Evolutionary conservation across 495 filamentous ascomycete genomes (phyloP).

Genomic region (Penicillium canariense): DNA sequence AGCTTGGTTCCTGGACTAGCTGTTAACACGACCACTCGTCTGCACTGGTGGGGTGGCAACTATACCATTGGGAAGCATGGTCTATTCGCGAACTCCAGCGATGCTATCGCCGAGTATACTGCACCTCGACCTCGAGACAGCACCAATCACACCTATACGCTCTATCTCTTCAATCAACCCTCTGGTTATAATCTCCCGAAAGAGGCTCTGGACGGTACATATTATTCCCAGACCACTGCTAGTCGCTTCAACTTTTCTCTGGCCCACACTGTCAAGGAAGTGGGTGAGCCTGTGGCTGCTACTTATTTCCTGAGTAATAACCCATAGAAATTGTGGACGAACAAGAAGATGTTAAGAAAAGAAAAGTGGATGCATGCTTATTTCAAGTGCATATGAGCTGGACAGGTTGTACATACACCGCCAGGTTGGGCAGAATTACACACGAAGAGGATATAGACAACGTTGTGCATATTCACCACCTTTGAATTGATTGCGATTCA

Average conservation of each 20-base stretch:
- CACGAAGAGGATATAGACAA: no score
- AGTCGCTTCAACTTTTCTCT: slow-evolving; percentile 6
- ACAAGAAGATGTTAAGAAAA: no score
- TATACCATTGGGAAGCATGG: slow-evolving; percentile 5
- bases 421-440: no score
- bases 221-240: neutral
- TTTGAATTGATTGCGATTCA: no score
- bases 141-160: slow-evolving; percentile 8
- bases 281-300: slow-evolving; percentile 6
- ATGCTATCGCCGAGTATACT: slow-evolving; percentile 4
- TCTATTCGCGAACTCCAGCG: slow-evolving; percentile 5
- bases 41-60: slow-evolving; percentile 12
- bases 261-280: slow-evolving; percentile 4
- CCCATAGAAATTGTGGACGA: neutral
- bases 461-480: no score
- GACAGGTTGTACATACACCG: no score
- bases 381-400: no score
- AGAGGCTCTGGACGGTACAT: slow-evolving; percentile 1
- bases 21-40: slow-evolving; percentile 4
- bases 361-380: no score
- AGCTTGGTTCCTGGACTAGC: slow-evolving; percentile 2
- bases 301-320: slow-evolving; percentile 8
- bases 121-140: slow-evolving; percentile 5
- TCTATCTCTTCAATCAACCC: slow-evolving; percentile 8
- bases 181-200: neutral